Percentiles rank a stretch among this genome's conserved stretches.
These are phyloP conservation scores for Stemphylium vesicarium DNA, from an alignment of 2,329 filamentous ascomycete species.

Conservation along the genomic window DNA sequence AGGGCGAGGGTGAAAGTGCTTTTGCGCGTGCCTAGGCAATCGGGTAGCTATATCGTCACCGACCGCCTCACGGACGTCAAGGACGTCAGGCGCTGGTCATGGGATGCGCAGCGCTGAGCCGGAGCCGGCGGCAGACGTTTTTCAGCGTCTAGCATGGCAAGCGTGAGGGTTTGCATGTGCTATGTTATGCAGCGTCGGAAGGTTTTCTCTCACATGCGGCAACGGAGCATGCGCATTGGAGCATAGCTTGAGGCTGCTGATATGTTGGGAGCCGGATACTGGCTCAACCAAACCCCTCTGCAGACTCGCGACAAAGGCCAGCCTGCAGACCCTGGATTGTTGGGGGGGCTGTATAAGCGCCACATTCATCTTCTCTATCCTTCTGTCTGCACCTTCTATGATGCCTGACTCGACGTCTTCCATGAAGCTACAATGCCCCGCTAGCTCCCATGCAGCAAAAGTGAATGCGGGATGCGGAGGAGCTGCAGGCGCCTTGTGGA, in stretches of 20 bases:
- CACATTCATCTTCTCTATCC: background rate
- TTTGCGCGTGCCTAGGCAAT: slow-evolving; percentile 8
- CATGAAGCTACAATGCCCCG: slow-evolving; percentile 6
- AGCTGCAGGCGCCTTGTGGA: slow-evolving; percentile 11
- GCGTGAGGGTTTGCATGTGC: background rate
- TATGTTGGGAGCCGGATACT: slow-evolving; percentile 13
- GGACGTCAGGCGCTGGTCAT: slow-evolving; percentile 26
- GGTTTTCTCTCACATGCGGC: slow-evolving; percentile 14
- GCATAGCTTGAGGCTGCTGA: background rate
- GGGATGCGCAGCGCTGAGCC: slow-evolving; percentile 20
- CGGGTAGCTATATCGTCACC: slow-evolving; percentile 13
- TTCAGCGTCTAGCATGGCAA: background rate
- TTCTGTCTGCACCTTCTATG: background rate
- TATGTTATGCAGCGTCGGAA: background rate
- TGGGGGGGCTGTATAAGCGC: background rate
- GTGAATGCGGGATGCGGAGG: slow-evolving; percentile 13
- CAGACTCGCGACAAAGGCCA: background rate
- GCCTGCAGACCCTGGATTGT: background rate
- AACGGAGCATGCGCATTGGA: slow-evolving; percentile 1
- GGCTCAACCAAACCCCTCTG: slow-evolving; percentile 2
- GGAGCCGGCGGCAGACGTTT: slow-evolving; percentile 22
- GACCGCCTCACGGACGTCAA: slow-evolving; percentile 14
- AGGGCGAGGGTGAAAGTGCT: background rate
- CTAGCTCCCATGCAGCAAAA: slow-evolving; percentile 6
- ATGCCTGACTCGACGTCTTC: background rate